These are phyloP conservation scores for Salpingoeca rosetta DNA, from an alignment of 78 protist genomes.

Conservation along the genomic window DNA sequence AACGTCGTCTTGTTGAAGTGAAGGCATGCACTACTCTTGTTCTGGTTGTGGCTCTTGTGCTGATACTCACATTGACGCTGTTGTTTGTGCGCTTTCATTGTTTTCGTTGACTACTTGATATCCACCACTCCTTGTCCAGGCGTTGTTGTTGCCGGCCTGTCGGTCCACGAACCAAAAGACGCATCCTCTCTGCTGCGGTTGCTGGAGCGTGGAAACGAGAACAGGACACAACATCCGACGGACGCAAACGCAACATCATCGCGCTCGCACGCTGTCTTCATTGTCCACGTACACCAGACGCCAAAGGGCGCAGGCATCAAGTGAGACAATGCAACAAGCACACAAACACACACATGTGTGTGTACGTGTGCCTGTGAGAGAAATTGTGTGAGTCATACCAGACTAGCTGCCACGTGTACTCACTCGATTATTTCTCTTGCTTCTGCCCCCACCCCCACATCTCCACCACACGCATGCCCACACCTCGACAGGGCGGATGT, in stretches of 20 bases:
- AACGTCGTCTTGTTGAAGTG: too few relatives aligned
- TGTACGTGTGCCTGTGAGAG: slow-evolving; percentile 2
- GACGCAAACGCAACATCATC: slow-evolving; percentile 71
- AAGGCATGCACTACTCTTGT: too few relatives aligned
- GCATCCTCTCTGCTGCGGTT: too few relatives aligned
- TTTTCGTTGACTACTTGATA: too few relatives aligned
- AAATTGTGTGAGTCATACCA: background rate
- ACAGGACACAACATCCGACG: slow-evolving; percentile 67
- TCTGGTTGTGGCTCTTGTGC: background rate
- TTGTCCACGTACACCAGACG: slow-evolving; percentile 31
- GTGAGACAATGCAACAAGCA: background rate
- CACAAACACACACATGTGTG: too few relatives aligned
- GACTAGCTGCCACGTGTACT: background rate
- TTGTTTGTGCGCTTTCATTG: background rate
- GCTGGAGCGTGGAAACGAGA: slow-evolving; percentile 60
- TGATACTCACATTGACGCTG: background rate
- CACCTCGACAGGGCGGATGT: background rate
- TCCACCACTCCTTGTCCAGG: too few relatives aligned
- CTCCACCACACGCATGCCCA: background rate
- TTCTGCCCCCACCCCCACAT: background rate
- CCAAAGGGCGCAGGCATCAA: slow-evolving; percentile 7
- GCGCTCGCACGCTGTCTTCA: slow-evolving; percentile 91
- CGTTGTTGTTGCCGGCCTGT: slow-evolving; percentile 31
- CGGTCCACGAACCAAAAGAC: slow-evolving; percentile 18
- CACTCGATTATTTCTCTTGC: background rate